These are phyloP conservation scores for Hypocrella siamensis DNA, from an alignment of 2,329 filamentous ascomycete species.

Conservation along the genomic window DNA sequence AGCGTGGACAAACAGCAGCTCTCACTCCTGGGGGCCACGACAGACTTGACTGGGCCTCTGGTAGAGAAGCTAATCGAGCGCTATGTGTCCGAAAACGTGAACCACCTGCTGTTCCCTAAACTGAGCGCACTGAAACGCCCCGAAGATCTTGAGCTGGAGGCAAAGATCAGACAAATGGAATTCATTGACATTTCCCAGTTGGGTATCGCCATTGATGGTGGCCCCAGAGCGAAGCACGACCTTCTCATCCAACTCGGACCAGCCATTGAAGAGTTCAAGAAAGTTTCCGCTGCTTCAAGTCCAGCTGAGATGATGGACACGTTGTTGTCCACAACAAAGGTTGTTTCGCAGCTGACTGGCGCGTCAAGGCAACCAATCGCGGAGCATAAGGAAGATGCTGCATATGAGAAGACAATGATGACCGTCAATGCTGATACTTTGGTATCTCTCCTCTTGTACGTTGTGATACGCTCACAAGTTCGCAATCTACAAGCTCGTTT, in stretches of 20 bases:
- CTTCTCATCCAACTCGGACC: conserved; percentile 60
- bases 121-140: conserved; percentile 61
- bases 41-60: conserved; percentile 78
- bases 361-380: conserved; percentile 24
- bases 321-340: conserved; percentile 66
- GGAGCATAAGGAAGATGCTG: conserved; percentile 12
- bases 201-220: conserved; percentile 72
- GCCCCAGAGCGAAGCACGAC: conserved; percentile 63
- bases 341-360: conserved; percentile 54
- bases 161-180: conserved; percentile 83
- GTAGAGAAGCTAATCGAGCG: conserved; percentile 91
- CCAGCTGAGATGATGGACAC: conserved; percentile 83
- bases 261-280: conserved; percentile 80
- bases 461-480: conserved; percentile 82
- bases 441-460: conserved; percentile 78
- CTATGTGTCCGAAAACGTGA: conserved; percentile 85
- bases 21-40: conserved; percentile 79
- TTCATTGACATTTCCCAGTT: conserved; percentile 90
- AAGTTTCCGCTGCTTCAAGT: conserved; percentile 60
- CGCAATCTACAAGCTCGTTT: conserved; percentile 77
- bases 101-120: conserved; percentile 75
- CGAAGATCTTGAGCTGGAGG: conserved; percentile 78
- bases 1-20: conserved; percentile 91
- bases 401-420: conserved; percentile 38
- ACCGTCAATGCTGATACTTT: conserved; percentile 75